Base-by-base conservation (phyloP, 768 basidiomycete species). In the Pulveroboletus ravenelii region DNA sequence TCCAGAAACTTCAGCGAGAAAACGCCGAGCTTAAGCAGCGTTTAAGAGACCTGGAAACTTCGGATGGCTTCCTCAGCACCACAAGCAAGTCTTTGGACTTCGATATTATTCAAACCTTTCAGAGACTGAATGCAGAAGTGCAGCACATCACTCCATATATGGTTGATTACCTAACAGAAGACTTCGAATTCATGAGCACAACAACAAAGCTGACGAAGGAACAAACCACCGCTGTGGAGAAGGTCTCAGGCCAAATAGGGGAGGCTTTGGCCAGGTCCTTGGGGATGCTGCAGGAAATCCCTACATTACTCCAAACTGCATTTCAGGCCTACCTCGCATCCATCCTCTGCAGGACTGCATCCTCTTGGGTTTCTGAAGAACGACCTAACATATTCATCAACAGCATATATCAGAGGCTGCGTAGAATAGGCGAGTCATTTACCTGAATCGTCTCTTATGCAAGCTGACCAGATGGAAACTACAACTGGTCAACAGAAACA, bases 401-500 rank as follows among this genome's bases (percentile, higher is more conserved):
- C 15, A 15, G 14, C 14, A 15, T 35, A 15, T 35, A 35, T 35
- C 34, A 35, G 34, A 35, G 34, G 8, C 18, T 37, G 10, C 12
- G 14, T 15, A 35, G 6, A 35, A 15, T 7, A 35, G 34, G 34
- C 14, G 34, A 35, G 7, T 5, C 14, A 15, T 6, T 1, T 35
- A 15, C 34, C 7, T 15, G 3, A 35, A 35, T 14, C 34, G 6
- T 15, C 34, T 15, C 34, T 15, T 15, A 35, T 35, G 5, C 14
- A 35, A 7, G 14, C 34, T 35, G 34, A 35, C 6, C 14, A 35
- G 14, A 35, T 15, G 34, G 13, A 12, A 20, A 13, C 18, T 23
- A 20, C 27, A 45, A 13, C 12, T 32, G 32, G 2, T 30, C 8
- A 34, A 55, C 14, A 57, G 56, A 57, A 8, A 35, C 54, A 2